Base-by-base conservation (phyloP, 768 basidiomycete species). In the Pleurotus salmoneostramineus region DNA sequence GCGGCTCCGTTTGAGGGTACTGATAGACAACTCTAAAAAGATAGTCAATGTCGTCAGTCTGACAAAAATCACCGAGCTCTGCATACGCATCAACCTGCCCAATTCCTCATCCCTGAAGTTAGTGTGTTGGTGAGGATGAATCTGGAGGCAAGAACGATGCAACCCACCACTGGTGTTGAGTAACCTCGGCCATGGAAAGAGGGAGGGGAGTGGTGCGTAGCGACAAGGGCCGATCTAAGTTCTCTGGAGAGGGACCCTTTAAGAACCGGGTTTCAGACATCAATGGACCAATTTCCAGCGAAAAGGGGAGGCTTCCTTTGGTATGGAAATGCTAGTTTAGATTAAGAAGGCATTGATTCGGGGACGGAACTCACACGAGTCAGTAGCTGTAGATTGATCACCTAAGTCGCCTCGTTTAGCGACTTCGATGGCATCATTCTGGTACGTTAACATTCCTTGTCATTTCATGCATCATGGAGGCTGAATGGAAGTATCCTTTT, bases 111-210 rank as follows among this genome's bases (percentile, higher is more conserved):
- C 87, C 88, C 88, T 87, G 65, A 17, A 11, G 44, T 17, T 17
- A 2, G 17, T n/a, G 48, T 34, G 36, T 35, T 54, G 32, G 5
- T 27, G 52, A 45, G 43, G 60, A 63, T 63, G 63, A 63, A 56
- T 57, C 55, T 40, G 49, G 46, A 61, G 57, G 62, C 59, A 56
- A 21, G 17, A 34, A 6, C 31, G 46, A 32, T 6, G 5, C 35
- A 48, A 76, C 83, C 68, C 59, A 87, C 87, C 88, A 89, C 61
- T 83, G 75, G 68, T 84, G 84, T 68, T 85, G 82, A 70, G 75
- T 83, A 58, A 76, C 75, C 76, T 84, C 84, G 65, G 84, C 78
- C 80, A 84, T 81, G 71, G 71, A 66, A 72, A 77, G 76, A 71
- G 71, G 68, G 74, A 69, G 64, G 44, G 15, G 44, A 11, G 44